Percentiles rank a stretch among this genome's conserved stretches.
Conservation (phyloP, 306 rosid genomes). For the Trifolium repens region DNA sequence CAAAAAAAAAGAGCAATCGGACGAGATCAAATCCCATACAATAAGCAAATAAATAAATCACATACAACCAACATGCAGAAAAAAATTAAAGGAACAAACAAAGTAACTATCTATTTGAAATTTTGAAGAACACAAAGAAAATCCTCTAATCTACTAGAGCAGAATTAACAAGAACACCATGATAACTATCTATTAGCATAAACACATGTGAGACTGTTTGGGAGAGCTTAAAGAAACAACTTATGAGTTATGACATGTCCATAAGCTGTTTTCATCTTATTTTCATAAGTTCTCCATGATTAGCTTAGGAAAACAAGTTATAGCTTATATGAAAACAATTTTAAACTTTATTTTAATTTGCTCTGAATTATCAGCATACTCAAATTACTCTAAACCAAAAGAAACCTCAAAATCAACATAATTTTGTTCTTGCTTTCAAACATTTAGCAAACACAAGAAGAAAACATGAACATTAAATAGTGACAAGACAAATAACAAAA, state of each 20-base stretch:
- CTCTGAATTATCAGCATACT: background rate
- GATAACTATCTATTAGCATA: background rate
- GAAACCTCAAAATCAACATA: slow-evolving; percentile 9
- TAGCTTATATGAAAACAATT: background rate
- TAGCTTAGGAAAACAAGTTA: background rate
- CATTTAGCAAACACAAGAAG: background rate
- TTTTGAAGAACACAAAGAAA: background rate
- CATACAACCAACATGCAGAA: slow-evolving; percentile 35
- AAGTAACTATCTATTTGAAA: background rate
- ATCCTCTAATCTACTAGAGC: background rate
- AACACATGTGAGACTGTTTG: background rate
- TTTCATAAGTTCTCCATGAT: background rate
- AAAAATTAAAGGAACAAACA: slow-evolving; percentile 21
- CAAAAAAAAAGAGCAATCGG: background rate
- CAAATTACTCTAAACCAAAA: slow-evolving; percentile 26
- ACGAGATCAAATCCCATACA: slow-evolving; percentile 20
- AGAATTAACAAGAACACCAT: background rate
- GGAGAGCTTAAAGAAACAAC: background rate
- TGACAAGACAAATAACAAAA: background rate
- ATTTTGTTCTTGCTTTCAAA: slow-evolving; percentile 9
- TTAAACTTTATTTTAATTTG: background rate
- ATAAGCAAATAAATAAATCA: slow-evolving; percentile 12
- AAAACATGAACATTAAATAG: background rate
- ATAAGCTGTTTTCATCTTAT: background rate
- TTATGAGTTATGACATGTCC: background rate